Conservation (phyloP, 306 rosid genomes). For the Pachyrhizus erosus region DNA sequence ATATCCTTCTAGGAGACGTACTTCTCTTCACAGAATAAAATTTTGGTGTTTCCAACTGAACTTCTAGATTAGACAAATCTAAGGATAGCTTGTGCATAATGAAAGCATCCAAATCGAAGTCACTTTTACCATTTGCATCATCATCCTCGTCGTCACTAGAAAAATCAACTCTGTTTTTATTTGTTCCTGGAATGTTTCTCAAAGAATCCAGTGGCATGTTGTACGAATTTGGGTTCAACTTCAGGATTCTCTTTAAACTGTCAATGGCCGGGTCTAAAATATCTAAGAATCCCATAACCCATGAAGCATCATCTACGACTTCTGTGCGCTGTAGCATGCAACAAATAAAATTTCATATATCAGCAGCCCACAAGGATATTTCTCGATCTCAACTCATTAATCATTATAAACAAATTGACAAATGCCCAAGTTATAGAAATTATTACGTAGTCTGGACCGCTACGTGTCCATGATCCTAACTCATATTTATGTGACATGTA, state of each 20-base stretch:
- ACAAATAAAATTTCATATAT: conserved; percentile 34
- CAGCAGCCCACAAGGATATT: conserved; percentile 22
- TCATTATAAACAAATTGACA: not conserved
- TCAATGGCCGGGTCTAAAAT: conserved; percentile 91
- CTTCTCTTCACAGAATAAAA: conserved; percentile 44
- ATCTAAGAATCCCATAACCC: conserved; percentile 92
- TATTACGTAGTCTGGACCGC: not conserved
- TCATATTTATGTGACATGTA: not conserved
- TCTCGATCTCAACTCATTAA: conserved; percentile 20
- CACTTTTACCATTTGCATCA: conserved; percentile 49
- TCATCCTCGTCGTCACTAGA: conserved; percentile 35
- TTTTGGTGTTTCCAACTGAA: conserved; percentile 59
- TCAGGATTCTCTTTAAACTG: conserved; percentile 76
- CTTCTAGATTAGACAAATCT: conserved; percentile 70
- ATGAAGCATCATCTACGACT: conserved; percentile 95
- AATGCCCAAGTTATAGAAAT: not conserved
- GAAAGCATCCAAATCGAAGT: conserved; percentile 79
- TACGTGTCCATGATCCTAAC: not conserved
- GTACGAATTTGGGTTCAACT: conserved; percentile 61
- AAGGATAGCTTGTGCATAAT: conserved; percentile 60
- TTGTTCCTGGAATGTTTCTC: conserved; percentile 44
- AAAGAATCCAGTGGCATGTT: conserved; percentile 40
- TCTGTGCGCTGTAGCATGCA: conserved; percentile 78
- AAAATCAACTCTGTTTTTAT: conserved; percentile 42
- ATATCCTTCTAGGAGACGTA: conserved; percentile 52